Evolutionary conservation across 805 yeast genomes (phyloP).

Genomic region (Ogataea neopini): DNA sequence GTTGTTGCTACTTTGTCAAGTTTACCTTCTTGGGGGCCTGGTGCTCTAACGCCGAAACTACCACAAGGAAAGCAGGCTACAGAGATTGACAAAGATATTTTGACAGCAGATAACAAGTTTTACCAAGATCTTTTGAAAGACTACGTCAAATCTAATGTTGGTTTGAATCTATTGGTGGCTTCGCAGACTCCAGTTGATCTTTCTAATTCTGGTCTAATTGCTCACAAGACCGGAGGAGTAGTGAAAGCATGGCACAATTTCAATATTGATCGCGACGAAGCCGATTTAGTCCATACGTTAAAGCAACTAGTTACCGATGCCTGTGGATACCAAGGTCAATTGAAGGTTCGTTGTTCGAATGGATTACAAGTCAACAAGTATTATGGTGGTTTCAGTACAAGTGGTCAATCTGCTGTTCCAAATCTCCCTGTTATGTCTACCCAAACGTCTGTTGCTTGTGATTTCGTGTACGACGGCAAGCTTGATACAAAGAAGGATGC

Average conservation of each 20-base stretch:
- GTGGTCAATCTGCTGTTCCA: constrained; percentile 55
- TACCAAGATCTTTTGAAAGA: constrained; percentile 61
- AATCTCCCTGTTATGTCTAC: constrained; percentile 62
- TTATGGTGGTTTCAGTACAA: constrained; percentile 57
- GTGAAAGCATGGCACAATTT: constrained; percentile 68
- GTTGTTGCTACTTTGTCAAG: constrained; percentile 66
- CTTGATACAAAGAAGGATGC: constrained; percentile 71
- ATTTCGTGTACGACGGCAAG: constrained; percentile 76
- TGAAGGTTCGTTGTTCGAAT: constrained; percentile 83
- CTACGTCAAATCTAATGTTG: constrained; percentile 58
- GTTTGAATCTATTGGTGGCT: constrained; percentile 74
- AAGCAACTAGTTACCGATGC: constrained; percentile 50
- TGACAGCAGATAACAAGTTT: constrained; percentile 60
- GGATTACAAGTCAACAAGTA: constrained; percentile 82
- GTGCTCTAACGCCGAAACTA: constrained; percentile 53
- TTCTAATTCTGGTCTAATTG: constrained; percentile 67
- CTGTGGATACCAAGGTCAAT: constrained; percentile 75
- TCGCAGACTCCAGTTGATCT: constrained; percentile 65
- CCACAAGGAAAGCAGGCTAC: constrained; percentile 36
- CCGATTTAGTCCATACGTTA: constrained; percentile 58
- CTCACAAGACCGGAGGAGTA: constrained; percentile 69
- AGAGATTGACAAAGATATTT: constrained; percentile 47
- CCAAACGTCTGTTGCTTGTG: constrained; percentile 67
- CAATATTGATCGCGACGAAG: constrained; percentile 66
- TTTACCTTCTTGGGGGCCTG: constrained; percentile 82